phyloP scores from a whole-genome alignment of 2,329 filamentous ascomycete species.

The Aschersonia sp. region DNA sequence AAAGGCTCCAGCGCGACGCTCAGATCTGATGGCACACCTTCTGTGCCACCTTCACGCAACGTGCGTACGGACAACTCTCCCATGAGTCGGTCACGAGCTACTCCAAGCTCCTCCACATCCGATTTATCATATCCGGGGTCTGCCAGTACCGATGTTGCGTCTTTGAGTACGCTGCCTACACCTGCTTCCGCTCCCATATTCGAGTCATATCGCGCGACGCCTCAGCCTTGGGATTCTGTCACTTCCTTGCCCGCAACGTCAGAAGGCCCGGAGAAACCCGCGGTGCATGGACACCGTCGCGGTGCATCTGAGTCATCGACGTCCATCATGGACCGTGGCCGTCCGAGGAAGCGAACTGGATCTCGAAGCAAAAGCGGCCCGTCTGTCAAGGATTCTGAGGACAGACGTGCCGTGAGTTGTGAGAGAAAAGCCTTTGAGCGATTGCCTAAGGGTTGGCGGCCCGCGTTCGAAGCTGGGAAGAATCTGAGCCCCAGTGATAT shows the following conservation, averaged over 20 bases:
- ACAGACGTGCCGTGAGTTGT: conserved; percentile 30
- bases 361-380: conserved; percentile 18
- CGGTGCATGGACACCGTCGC: conserved; percentile 27
- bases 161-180: conserved; percentile 27
- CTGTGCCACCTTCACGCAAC: conserved; percentile 24
- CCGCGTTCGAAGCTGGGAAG: conserved; percentile 30
- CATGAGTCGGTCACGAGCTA: conserved; percentile 25
- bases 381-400: conserved; percentile 14
- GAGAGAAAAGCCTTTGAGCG: conserved; percentile 45
- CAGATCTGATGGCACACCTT: conserved; percentile 27
- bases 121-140: conserved; percentile 29
- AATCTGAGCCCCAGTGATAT: conserved; percentile 35
- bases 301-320: conserved; percentile 42
- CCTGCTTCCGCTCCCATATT: conserved; percentile 32
- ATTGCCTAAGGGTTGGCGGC: conserved; percentile 43
- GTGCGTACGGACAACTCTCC: conserved; percentile 32
- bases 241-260: conserved; percentile 3
- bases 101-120: conserved; percentile 18
- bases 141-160: conserved; percentile 20
- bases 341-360: conserved; percentile 40
- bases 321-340: conserved; percentile 42
- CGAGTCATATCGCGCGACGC: conserved; percentile 25
- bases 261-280: conserved; percentile 3
- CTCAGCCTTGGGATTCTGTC: conserved; percentile 27
- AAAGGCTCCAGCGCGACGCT: conserved; percentile 29